Base-by-base conservation (phyloP, 2,329 filamentous ascomycete genomes). In the Cercospora brassicicola region DNA sequence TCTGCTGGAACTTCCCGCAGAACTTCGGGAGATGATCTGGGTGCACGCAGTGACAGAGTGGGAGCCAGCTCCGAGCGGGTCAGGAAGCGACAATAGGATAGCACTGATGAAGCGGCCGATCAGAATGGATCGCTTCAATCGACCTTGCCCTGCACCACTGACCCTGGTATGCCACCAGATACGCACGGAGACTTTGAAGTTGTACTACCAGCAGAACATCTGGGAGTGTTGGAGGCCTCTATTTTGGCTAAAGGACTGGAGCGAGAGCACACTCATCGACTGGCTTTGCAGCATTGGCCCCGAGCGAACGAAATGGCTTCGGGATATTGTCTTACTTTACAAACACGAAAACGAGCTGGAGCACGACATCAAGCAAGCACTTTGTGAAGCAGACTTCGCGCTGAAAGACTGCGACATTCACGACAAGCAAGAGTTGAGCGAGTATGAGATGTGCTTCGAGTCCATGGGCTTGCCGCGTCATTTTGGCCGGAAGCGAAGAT, bases 181-280 rank as follows among this genome's bases (percentile, higher is more conserved):
- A 9, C 71, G 70, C 20, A 60, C 62, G 23, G 73, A 75, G 66
- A 69, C 72, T 8, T 62, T 75, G 26, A 67, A 70, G 23, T 63
- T 74, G 39, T 74, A 74, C 69, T 74, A 75, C 45, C 45, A 71
- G 28, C 53, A 65, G 61, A 74, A 73, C 64, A 59, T 67, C 13
- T 75, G 72, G 56, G 74, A 75, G 51, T 72, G 69, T 59, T 75
- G 74, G 74, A 67, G 73, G 23, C 74, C 74, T 11, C 61, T 73
- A 6, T 73, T 71, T 63, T 71, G 73, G 72, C 48, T 66, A 18
- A 64, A 69, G 6, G 71, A 73, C 59, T 73, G 74, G 71, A 67
- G 59, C 20, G 57, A 67, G 13, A 72, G 70, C 63, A 74, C 70
- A 3, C 65, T 74, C 61, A 68, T 76, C 28, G 68, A 70, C 63